Evolutionary conservation across 2,329 filamentous ascomycete genomes (phyloP), one percentile per base, ranked within the genome.

Genomic region (Ilyonectria destructans): DNA sequence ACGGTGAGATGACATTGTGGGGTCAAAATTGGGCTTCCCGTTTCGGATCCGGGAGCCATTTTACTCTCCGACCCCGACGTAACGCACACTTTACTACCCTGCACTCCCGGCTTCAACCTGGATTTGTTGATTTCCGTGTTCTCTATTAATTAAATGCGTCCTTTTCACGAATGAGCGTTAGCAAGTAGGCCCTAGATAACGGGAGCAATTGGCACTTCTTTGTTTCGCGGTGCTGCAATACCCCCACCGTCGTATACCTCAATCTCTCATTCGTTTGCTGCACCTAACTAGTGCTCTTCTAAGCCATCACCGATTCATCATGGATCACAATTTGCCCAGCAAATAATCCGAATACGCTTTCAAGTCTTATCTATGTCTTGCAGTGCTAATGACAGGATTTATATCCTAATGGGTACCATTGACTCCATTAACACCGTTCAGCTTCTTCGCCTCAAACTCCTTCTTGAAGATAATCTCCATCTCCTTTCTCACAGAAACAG

Each of bases 381-480:
- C 21, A 13, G 9, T 23, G 6, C 12, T 15, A 9, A 19, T 31
- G 6, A 19, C 17, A 31, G 23, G 15, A 5, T 52, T 15, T 9
- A 33, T 33, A 6, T 6, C 19, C 15, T 17, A 37, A 19, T 40
- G 55, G 37, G 21, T 21, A 10, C 62, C 66, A 21, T 68, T 68
- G 1, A 54, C 19, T 4, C 66, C 55, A 56, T 74, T 48, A 31
- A 66, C 54, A 40, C 71, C 45, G 54, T 74, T 70, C 17, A 69
- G 23, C 61, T 67, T 62, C 56, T 65, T 58, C 26, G 63, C 19
- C 33, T 57, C 35, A 49, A 72, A 76, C 57, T 77, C 70, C 51
- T 73, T 71, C 69, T 72, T 75, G 68, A 79, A 84, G 3, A 83
- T 40, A 5, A 77, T 76, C 73, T 85, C 82, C 84, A 85, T 84